Conservation (phyloP, 2,329 filamentous ascomycete species). For the Beauveria brongniartii region DNA sequence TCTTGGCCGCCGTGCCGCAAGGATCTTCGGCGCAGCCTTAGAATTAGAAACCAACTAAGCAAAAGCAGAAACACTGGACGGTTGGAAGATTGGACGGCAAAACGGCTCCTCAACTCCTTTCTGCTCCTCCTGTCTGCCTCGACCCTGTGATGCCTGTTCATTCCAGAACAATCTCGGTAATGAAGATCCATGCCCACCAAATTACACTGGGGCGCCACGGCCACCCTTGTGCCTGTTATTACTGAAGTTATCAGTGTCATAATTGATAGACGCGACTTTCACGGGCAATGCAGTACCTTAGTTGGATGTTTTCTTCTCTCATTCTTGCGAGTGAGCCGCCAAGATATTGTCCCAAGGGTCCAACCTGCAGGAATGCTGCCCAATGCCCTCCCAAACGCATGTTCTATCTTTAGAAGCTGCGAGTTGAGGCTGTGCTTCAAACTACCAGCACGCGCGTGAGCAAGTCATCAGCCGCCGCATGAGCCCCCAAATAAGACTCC, state of each 20-base stretch:
- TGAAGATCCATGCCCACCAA: constrained; percentile 3
- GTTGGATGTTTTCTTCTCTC: neutral
- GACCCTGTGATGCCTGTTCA: neutral
- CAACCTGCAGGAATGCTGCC: no score
- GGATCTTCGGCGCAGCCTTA: neutral
- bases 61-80: neutral
- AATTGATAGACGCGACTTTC: neutral
- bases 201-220: neutral
- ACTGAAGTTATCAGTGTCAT: neutral
- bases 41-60: neutral
- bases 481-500: neutral
- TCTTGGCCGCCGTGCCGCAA: neutral
- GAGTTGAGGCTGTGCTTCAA: neutral
- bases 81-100: neutral
- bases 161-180: neutral
- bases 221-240: neutral
- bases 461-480: neutral
- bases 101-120: neutral
- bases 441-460: neutral
- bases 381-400: neutral
- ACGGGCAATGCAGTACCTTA: neutral
- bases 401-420: constrained; percentile 9
- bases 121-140: neutral
- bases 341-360: no score
- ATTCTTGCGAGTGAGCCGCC: no score